Base-by-base conservation (phyloP, 1,284 basidiomycete species). In the Cutaneotrichosporon sp. region DNA sequence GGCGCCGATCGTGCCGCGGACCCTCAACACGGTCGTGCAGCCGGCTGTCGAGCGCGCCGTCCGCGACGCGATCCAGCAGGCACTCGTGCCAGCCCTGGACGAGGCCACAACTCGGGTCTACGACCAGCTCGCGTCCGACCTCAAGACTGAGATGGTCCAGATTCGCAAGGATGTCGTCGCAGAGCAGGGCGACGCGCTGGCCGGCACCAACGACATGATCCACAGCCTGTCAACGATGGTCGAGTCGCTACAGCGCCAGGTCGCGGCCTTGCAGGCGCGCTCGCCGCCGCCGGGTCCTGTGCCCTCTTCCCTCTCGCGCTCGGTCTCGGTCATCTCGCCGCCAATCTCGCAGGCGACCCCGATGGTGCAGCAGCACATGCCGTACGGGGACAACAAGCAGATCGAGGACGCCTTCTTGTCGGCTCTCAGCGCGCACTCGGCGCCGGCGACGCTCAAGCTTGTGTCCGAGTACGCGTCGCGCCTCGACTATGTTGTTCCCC, bases 81-180 rank as follows among this genome's bases (percentile, higher is more conserved):
- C 63, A 11, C 58, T 77, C 11, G 58, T 74, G 5, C 74, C 76
- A 0, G 70, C 70, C 0, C 64, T 76, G 14, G 57, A 58, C 14
- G 43, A 38, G 8, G 66, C 68, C 7, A 65, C 62, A 11, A 62
- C 54, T 4, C 56, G 56, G 20, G 52, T 75, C 11, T 67, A 67
- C 36, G 73, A 76, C 56, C 67, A 69, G 55, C 60, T 78, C 6
- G 58, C 66, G 2, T 20, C 57, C 2, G 75, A 78, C 58, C 57
- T 76, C 49, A 70, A 68, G 61, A 69, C 73, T 6, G 75, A 78
- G 60, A 69, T 77, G 67, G 50, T 73, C 7, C 72, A 76, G 72
- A 65, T 69, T 45, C 65, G 67, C 53, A 69, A 69, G 63, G 65
- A 67, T 51, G 47, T 67, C 16, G 55, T 56, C 22, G 45, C 51